Base-by-base conservation (phyloP, 768 basidiomycete genomes). In the Suillus variegatus region DNA sequence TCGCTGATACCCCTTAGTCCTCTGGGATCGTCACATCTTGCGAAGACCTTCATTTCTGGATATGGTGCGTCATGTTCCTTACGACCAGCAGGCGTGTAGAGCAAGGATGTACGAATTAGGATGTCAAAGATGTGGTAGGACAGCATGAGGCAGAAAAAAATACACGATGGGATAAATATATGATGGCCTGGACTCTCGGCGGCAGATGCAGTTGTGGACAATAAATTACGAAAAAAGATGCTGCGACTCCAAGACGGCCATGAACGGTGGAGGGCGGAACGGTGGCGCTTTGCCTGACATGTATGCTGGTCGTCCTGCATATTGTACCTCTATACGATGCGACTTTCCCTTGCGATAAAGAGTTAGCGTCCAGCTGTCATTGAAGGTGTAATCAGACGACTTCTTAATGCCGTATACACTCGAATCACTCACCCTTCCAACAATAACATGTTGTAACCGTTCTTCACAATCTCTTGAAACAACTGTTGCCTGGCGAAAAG, bases 321-420 rank as follows among this genome's bases (percentile, higher is more conserved):
- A 93, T 65, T 84, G 82, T 22, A 93, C 85, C 72, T 91, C 86
- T 44, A 91, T 80, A 36, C 92, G 85, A 76, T 89, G 81, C 40
- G 78, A 78, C 70, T 86, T 87, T 61, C 84, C 87, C 70, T 81
- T 85, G 64, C 90, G 88, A 70, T 87, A 82, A 28, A 89, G 75
- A 6, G 89, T 91, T 61, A 90, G 71, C 43, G 79, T 79, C 91
- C 91, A 93, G 66, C 91, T 92, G 70, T 60, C 58, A 32, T 32
- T 32, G 32, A 56, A 55, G 63, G 44, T 47, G 54, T 61, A 47
- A 63, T 66, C 36, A 65, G 44, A 22, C 20, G 14, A 47, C 20
- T 52, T 46, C 60, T 28, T 4, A 47, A 54, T 28, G 32, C 32
- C 61, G 49, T 43, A 55, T 9, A 57, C 36, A 64, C 25, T 36